Evolutionary conservation across 345 rosid genomes (phyloP).

Genomic region (Litchi chinensis): DNA sequence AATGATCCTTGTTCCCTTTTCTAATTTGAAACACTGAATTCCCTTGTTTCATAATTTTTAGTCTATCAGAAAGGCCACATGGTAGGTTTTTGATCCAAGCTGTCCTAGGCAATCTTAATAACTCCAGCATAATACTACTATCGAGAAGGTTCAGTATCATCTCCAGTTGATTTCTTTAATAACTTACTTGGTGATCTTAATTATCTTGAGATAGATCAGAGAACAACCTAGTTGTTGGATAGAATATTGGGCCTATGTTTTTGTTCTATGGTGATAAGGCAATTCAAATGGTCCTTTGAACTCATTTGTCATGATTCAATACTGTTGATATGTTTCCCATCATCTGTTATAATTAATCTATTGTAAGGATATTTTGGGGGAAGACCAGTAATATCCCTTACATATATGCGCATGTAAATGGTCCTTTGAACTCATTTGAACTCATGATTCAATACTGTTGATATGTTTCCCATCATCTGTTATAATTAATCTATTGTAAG

Average conservation of each 20-base stretch:
- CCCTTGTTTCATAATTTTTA: neutral
- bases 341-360: neutral
- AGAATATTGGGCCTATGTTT: neutral
- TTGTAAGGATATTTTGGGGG: neutral
- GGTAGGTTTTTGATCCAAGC: neutral
- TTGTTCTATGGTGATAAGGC: neutral
- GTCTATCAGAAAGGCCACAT: neutral
- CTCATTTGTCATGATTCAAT: too few relatives aligned
- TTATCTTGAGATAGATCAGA: neutral
- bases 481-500: neutral
- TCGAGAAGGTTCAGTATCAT: neutral
- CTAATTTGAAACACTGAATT: neutral
- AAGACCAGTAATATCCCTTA: neutral
- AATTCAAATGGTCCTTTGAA: neutral
- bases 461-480: neutral
- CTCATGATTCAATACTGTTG: too few relatives aligned
- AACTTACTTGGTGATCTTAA: neutral
- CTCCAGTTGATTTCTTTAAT: neutral
- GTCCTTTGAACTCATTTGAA: too few relatives aligned
- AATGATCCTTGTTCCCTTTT: neutral
- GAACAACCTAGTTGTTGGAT: neutral
- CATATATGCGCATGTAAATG: neutral
- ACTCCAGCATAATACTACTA: neutral
- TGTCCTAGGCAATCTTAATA: neutral
- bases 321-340: neutral